Evolutionary conservation across 2,329 filamentous ascomycete species (phyloP).

Genomic region (Aureobasidium lini): DNA sequence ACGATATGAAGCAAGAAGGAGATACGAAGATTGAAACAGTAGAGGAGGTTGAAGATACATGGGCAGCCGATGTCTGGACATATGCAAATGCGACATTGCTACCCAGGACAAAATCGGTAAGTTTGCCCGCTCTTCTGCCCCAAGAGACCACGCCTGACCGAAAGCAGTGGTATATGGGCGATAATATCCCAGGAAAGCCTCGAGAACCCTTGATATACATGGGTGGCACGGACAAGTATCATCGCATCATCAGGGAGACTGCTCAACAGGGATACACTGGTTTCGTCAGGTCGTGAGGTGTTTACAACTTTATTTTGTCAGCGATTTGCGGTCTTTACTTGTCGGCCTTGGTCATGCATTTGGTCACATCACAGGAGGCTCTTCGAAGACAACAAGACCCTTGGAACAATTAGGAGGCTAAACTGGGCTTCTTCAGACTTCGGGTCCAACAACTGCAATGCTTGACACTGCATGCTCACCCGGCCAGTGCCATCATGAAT

Average conservation of each 20-base stretch:
- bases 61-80: constrained; percentile 20
- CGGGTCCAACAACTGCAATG: too few species aligned
- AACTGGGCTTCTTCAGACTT: too few species aligned
- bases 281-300: neutral
- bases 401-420: too few species aligned
- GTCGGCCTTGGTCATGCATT: too few species aligned
- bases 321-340: too few species aligned
- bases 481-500: neutral
- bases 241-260: neutral
- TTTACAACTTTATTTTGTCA: too few species aligned
- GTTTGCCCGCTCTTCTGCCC: neutral
- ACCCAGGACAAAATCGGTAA: neutral
- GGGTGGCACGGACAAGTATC: neutral
- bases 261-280: neutral
- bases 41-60: constrained; percentile 34
- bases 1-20: constrained; percentile 28
- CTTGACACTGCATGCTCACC: too few species aligned
- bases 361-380: too few species aligned
- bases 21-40: constrained; percentile 34
- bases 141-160: neutral
- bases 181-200: neutral
- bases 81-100: neutral
- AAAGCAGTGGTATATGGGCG: neutral
- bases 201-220: neutral
- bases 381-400: too few species aligned